Evolutionary conservation across 108 stramenopile species (phyloP).

Genomic region (Hondaea fermentalgiana): DNA sequence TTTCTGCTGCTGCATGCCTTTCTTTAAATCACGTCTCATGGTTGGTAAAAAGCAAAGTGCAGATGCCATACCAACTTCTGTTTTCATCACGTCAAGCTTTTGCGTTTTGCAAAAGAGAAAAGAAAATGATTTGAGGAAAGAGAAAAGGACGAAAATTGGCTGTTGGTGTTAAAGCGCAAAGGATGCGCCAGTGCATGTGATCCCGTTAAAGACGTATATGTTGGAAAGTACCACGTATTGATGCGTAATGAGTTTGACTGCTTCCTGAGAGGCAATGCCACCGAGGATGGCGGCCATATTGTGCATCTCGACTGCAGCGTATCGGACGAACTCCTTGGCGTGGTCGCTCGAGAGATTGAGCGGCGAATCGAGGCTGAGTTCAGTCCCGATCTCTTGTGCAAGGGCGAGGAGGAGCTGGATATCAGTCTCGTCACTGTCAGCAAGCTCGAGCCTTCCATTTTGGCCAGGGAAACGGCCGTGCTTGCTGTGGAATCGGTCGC

Average conservation of each 20-base stretch:
- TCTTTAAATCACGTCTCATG: no score
- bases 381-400: constrained; percentile 35
- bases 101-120: no score
- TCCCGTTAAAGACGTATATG: constrained; percentile 89
- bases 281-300: constrained; percentile 73
- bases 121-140: no score
- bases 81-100: no score
- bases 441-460: constrained; percentile 33
- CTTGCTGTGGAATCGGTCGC: constrained; percentile 58
- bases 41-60: no score
- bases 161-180: constrained; percentile 49
- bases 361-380: constrained; percentile 46
- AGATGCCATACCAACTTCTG: no score
- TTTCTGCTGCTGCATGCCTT: no score
- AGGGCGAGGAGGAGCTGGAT: constrained; percentile 43
- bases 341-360: constrained; percentile 40
- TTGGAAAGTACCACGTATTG: constrained; percentile 78
- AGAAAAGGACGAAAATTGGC: no score
- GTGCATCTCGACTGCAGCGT: constrained; percentile 77
- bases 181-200: constrained; percentile 70
- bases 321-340: constrained; percentile 69
- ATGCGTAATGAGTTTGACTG: constrained; percentile 84
- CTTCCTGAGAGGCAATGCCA: constrained; percentile 86
- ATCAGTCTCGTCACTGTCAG: constrained; percentile 50
- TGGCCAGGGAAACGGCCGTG: constrained; percentile 64